Evolutionary conservation across 163 green algal species (phyloP).

Genomic region (Scenedesmus sp.): DNA sequence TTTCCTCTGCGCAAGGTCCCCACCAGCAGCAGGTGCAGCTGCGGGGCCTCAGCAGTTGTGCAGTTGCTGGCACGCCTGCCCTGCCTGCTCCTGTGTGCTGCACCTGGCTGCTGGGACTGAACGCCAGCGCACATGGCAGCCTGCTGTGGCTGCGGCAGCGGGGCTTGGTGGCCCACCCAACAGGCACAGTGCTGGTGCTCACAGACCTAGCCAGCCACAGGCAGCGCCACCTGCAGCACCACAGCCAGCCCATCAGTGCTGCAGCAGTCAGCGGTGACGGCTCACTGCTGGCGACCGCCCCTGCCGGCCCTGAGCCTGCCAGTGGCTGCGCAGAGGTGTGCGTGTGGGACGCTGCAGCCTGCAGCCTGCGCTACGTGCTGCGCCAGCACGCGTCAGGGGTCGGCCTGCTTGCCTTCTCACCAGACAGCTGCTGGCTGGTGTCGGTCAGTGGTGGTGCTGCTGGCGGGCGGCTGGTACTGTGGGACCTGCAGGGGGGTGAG

Average conservation of each 20-base stretch:
- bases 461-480: constrained; percentile 33
- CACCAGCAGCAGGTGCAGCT: constrained; percentile 37
- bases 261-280: constrained; percentile 28
- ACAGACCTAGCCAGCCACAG: constrained; percentile 1
- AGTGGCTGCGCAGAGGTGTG: constrained; percentile 35
- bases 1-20: constrained; percentile 2
- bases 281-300: constrained; percentile 23
- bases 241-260: constrained; percentile 17
- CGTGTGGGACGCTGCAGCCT: constrained; percentile 30
- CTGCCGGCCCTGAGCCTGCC: not conserved
- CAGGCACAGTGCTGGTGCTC: constrained; percentile 42
- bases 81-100: not conserved
- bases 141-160: constrained; percentile 31
- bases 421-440: constrained; percentile 40
- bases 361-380: constrained; percentile 17
- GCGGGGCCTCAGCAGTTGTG: not conserved
- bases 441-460: not conserved
- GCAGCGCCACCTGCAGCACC: constrained; percentile 43
- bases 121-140: not conserved
- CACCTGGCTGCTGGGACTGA: not conserved
- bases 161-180: constrained; percentile 13
- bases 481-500: constrained; percentile 31
- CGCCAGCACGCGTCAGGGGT: constrained; percentile 28
- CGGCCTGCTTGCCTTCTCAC: constrained; percentile 14
- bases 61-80: not conserved